These are phyloP conservation scores for Bolboschoenoplectus hybrid DNA, from an alignment of 202 grass and related monocot genomes.

Conservation along the genomic window DNA sequence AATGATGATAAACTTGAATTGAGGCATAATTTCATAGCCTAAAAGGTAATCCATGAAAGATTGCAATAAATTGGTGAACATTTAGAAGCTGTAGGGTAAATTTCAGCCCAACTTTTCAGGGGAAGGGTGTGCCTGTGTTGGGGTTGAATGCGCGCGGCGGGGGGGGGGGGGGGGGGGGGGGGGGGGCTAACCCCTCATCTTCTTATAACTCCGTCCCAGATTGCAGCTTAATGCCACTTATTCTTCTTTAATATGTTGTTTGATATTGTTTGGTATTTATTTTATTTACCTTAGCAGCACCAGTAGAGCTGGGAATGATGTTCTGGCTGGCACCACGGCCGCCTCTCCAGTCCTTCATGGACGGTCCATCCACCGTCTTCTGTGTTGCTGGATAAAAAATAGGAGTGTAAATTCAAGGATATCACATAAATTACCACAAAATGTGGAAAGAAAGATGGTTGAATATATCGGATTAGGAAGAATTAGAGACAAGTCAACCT, in stretches of 20 bases:
- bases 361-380: conserved; percentile 97
- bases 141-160: no score
- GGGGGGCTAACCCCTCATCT: no score
- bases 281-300: conserved; percentile 87
- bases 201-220: background rate
- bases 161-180: no score
- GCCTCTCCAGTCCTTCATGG: conserved; percentile 97
- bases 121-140: no score
- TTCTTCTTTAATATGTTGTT: background rate
- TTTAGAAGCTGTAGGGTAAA: background rate
- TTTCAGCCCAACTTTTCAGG: background rate
- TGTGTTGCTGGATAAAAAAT: conserved; percentile 68
- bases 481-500: conserved; percentile 58
- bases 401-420: conserved; percentile 6
- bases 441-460: conserved; percentile 5
- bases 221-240: background rate
- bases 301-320: conserved; percentile 98
- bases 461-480: conserved; percentile 5
- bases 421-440: background rate
- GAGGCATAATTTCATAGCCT: background rate
- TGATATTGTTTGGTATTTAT: conserved; percentile 21
- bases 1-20: conserved; percentile 13
- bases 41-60: background rate
- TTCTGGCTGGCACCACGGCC: conserved; percentile 95
- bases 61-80: background rate